These are phyloP conservation scores for Alisma plantagoaquatica DNA, from an alignment of 106 monocot species.

Conservation along the genomic window DNA sequence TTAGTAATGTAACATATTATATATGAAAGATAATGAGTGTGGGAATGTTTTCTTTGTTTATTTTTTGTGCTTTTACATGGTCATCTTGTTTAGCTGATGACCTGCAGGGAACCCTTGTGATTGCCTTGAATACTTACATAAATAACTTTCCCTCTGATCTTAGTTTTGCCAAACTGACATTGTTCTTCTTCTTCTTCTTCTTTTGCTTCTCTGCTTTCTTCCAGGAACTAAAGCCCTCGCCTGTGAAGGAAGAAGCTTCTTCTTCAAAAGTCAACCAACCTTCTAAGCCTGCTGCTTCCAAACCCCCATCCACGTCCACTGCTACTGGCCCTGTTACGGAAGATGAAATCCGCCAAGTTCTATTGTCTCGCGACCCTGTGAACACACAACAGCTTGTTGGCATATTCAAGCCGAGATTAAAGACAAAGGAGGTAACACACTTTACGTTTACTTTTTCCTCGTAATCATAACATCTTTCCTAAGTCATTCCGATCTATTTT, in stretches of 20 bases:
- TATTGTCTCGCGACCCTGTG: conserved; percentile 46
- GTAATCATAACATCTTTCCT: background rate
- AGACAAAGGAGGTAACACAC: conserved; percentile 11
- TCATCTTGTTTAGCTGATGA: no score
- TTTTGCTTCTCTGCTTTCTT: background rate
- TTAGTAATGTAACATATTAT: no score
- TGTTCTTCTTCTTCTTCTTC: background rate
- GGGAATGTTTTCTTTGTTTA: no score
- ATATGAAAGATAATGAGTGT: no score
- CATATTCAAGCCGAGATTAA: conserved; percentile 63
- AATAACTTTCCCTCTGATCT: no score
- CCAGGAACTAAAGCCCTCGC: conserved; percentile 38
- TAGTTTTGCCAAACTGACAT: background rate
- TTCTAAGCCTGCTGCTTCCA: conserved; percentile 21
- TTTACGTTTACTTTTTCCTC: background rate
- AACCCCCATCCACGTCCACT: conserved; percentile 19
- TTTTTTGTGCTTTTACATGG: no score
- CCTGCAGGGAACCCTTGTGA: no score
- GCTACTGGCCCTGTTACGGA: conserved; percentile 64
- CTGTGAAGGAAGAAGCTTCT: conserved; percentile 55
- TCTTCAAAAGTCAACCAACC: conserved; percentile 27
- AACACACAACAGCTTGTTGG: conserved; percentile 90
- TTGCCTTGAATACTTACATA: no score
- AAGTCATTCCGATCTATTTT: no score
- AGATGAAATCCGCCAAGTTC: conserved; percentile 79